These are phyloP conservation scores for Penicillium subrubescens DNA, from an alignment of 495 filamentous ascomycete species.

Conservation along the genomic window DNA sequence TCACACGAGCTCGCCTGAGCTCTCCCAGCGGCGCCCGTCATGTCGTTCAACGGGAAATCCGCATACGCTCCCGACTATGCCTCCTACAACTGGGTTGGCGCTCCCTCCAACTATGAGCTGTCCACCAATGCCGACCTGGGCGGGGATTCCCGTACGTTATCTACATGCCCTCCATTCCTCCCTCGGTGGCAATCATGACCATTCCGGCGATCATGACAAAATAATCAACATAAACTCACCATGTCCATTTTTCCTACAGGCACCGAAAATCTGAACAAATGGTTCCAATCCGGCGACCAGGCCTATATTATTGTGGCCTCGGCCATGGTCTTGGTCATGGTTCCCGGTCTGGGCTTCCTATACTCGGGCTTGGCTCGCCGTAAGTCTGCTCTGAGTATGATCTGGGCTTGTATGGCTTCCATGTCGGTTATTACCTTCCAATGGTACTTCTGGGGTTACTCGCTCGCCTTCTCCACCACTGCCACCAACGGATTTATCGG, in stretches of 20 bases:
- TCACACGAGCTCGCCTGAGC: constrained; percentile 7
- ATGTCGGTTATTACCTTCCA: constrained; percentile 69
- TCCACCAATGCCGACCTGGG: constrained; percentile 70
- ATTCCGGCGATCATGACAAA: neutral
- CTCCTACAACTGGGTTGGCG: constrained; percentile 81
- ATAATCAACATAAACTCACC: neutral
- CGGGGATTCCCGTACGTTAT: constrained; percentile 77
- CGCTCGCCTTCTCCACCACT: constrained; percentile 65
- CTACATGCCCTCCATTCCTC: constrained; percentile 12
- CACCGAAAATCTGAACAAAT: constrained; percentile 84
- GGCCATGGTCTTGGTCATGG: constrained; percentile 95
- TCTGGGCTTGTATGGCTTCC: constrained; percentile 69
- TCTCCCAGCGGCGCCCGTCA: constrained; percentile 13
- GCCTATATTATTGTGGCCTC: constrained; percentile 91
- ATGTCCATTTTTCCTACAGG: constrained; percentile 41
- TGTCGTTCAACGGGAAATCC: constrained; percentile 34
- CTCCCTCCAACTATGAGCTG: constrained; percentile 69
- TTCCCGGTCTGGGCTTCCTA: constrained; percentile 71
- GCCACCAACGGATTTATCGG: constrained; percentile 70
- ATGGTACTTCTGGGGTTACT: constrained; percentile 79
- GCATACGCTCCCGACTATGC: constrained; percentile 48
- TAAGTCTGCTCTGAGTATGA: constrained; percentile 69
- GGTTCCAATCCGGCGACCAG: constrained; percentile 71
- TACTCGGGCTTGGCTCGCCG: constrained; percentile 66
- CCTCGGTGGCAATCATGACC: constrained; percentile 5